Conservation (phyloP, 2,329 filamentous ascomycete species). For the Ascochyta koolunga region DNA sequence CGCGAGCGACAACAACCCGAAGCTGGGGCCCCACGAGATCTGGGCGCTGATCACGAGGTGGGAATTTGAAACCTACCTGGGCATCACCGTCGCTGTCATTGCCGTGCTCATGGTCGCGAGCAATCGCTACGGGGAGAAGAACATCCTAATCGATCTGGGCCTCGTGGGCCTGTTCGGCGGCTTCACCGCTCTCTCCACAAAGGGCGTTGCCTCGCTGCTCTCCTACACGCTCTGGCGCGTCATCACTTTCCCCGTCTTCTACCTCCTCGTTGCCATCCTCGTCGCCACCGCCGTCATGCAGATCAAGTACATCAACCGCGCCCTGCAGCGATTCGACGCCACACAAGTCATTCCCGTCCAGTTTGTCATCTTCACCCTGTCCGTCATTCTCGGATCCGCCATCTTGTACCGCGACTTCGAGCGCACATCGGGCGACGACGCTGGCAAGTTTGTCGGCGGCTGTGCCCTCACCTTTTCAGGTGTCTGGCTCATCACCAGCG, state of each 20-base stretch:
- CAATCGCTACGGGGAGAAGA: conserved; percentile 79
- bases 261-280: conserved; percentile 79
- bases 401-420: conserved; percentile 95
- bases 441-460: conserved; percentile 84
- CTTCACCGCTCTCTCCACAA: conserved; percentile 96
- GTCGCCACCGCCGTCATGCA: conserved; percentile 90
- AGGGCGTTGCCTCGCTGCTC: conserved; percentile 92
- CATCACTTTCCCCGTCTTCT: conserved; percentile 90
- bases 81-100: conserved; percentile 76
- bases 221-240: conserved; percentile 89
- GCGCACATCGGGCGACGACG: conserved; percentile 73
- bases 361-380: conserved; percentile 95
- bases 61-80: conserved; percentile 91
- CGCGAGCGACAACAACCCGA: conserved; percentile 86
- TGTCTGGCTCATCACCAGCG: conserved; percentile 96
- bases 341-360: conserved; percentile 98
- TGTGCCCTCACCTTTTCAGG: conserved; percentile 93
- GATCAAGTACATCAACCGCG: conserved; percentile 92
- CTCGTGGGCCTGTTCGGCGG: conserved; percentile 93
- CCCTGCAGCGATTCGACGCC: conserved; percentile 90
- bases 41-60: conserved; percentile 85
- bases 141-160: conserved; percentile 89
- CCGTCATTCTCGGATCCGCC: conserved; percentile 92
- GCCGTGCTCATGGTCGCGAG: conserved; percentile 80
- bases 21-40: conserved; percentile 87